These are phyloP conservation scores for Trametes polyzona DNA, from an alignment of 1,284 basidiomycete genomes.

Conservation along the genomic window DNA sequence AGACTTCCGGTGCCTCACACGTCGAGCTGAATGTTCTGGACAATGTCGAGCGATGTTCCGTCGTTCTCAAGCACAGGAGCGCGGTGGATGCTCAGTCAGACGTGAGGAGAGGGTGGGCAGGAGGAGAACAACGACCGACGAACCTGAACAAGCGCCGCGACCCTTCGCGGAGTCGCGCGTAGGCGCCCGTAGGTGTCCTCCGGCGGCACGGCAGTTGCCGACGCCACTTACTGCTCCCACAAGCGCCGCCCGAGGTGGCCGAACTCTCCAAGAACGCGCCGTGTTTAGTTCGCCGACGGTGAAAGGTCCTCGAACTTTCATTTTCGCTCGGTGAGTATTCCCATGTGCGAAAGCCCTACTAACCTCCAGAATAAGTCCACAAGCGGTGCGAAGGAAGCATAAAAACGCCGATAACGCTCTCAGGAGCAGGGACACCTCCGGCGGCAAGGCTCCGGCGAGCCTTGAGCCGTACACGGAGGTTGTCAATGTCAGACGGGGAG, in stretches of 20 bases:
- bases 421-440: neutral
- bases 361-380: neutral
- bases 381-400: no score
- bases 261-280: neutral
- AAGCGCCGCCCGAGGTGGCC: slow-evolving; percentile 6
- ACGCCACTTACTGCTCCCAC: neutral
- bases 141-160: neutral
- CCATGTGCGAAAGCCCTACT: neutral
- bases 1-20: no score
- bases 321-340: neutral
- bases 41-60: no score
- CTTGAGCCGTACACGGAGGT: no score
- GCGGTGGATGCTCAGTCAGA: no score
- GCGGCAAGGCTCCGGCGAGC: no score
- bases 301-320: slow-evolving; percentile 5
- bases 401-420: no score
- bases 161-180: slow-evolving; percentile 3
- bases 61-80: no score
- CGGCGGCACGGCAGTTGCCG: slow-evolving; percentile 4
- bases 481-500: no score
- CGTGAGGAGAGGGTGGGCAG: no score
- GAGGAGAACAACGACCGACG: no score
- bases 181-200: neutral
- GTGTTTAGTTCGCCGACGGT: neutral
- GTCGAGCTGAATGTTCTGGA: no score